Base-by-base conservation (phyloP, 495 filamentous ascomycete species). In the Polyplosphaeria fusca region DNA sequence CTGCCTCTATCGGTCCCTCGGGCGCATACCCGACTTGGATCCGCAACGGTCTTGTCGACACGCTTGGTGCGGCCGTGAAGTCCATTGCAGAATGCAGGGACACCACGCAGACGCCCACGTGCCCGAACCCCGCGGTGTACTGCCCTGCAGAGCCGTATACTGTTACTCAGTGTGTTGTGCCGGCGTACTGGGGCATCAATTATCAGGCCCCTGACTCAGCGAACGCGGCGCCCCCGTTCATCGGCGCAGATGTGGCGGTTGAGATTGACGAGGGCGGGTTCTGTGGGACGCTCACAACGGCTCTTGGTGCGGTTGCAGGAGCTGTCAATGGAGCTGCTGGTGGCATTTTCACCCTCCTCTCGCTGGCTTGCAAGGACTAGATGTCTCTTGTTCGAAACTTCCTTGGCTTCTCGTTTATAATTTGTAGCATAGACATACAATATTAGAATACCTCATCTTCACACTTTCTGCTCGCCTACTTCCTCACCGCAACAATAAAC, bases 401-500 rank as follows among this genome's bases (percentile, higher is more conserved):
- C 14, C 30, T 35, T 7, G 30, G 7, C 7, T 35, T 35, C 14
- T 7, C 7, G 30, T 35, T 35, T 35, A 7, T 7, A 14, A 14
- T 35, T 35, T 14, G 14, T 35, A 7, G 30, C 14, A 14, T 35
- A 35, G 30, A 35, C n/a, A n/a, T n/a, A 35, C 30, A 35, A 35
- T 35, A 35, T 7, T 35, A 14, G 14, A 35, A 35, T 35, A 42
- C 39, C 7, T 11, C 7, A 11, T 19, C 9, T 5, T 11, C 18
- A 12, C 39, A 12, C 39, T 42, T 18, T 20, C 39, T 13, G 5
- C 22, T 26, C 23, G 5, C 26, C 49, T 61, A 61, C 58, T 57
- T 57, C 44, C 54, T 49, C 19, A 74, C 70, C 4, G 74, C 72
- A 30, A 80, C 74, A 46, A 77, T 68, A 70, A 80, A 80, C 47